Percentiles rank a stretch among this genome's conserved stretches.
These are phyloP conservation scores for Ceratocystis huliohia DNA, from an alignment of 2,329 filamentous ascomycete species.

Conservation along the genomic window DNA sequence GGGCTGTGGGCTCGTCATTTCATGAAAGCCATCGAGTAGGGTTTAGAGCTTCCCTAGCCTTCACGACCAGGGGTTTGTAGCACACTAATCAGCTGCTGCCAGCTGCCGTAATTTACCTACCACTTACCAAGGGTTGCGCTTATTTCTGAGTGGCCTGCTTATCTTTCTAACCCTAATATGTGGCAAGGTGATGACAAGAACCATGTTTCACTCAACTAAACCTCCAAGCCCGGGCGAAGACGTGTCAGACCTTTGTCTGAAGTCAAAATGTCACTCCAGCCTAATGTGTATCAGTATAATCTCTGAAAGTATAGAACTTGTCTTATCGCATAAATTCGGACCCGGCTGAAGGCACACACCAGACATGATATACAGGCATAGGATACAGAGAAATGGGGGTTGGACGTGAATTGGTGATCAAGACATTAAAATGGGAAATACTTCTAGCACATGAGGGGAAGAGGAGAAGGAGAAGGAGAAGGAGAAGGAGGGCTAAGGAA, in stretches of 20 bases:
- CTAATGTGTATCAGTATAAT: not conserved
- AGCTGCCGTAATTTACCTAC: not conserved
- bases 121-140: not conserved
- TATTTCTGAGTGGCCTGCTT: not conserved
- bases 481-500: not conserved
- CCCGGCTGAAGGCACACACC: not conserved
- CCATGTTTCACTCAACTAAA: not conserved
- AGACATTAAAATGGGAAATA: not conserved
- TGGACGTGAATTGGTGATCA: not conserved
- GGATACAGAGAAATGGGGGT: not conserved
- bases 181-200: not conserved
- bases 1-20: not conserved
- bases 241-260: not conserved
- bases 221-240: not conserved
- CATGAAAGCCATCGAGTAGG: not conserved
- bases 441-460: not conserved
- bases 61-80: not conserved
- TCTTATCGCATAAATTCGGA: not conserved
- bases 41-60: slow-evolving; percentile 8
- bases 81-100: not conserved
- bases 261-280: not conserved
- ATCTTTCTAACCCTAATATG: not conserved
- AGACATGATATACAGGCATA: not conserved
- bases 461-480: not conserved
- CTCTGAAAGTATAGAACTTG: not conserved